Evolutionary conservation across 2,329 filamentous ascomycete genomes (phyloP).

Genomic region (Diaporthe nobilis): DNA sequence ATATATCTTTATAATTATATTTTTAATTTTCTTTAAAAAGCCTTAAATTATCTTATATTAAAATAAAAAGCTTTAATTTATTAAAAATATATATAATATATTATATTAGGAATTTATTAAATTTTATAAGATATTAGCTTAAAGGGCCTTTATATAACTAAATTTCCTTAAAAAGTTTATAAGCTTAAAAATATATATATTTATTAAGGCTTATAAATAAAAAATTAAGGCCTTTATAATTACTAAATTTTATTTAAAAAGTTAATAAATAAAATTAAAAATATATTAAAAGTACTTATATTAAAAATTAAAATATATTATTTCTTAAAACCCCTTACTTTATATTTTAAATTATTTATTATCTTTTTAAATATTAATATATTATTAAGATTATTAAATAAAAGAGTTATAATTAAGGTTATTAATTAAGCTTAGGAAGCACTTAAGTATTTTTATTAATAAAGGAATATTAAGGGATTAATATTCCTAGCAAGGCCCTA

Average conservation of each 20-base stretch:
- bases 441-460: too few species aligned
- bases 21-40: not conserved
- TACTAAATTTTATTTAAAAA: not conserved
- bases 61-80: not conserved
- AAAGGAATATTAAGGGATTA: too few species aligned
- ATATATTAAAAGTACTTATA: not conserved
- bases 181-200: not conserved
- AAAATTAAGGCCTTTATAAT: not conserved
- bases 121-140: not conserved
- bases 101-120: not conserved
- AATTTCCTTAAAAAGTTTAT: not conserved
- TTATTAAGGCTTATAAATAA: not conserved
- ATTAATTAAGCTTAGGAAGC: too few species aligned
- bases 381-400: too few species aligned
- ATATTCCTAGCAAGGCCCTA: too few species aligned
- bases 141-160: not conserved
- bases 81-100: not conserved
- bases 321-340: not conserved
- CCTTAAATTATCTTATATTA: too few species aligned
- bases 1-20: not conserved
- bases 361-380: too few species aligned
- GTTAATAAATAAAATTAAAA: not conserved
- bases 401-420: too few species aligned
- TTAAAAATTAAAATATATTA: not conserved
- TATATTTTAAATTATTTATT: too few species aligned